phyloP scores from a whole-genome alignment of 108 stramenopile species.

The Asterionellopsis glacialis region DNA sequence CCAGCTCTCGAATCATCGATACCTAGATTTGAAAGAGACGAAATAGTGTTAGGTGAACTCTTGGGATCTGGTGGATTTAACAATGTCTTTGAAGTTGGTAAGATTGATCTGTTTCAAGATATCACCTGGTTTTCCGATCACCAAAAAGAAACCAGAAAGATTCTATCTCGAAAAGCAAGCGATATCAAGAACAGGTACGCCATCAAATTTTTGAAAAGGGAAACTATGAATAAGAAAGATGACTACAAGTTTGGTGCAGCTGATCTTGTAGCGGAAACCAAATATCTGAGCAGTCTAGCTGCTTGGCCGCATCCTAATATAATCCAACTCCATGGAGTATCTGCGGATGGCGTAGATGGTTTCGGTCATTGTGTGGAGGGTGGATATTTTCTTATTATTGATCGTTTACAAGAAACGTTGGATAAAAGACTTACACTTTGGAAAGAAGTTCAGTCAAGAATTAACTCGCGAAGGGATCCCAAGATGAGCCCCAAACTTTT shows the following conservation, averaged over 20 bases:
- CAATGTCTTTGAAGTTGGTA: conserved; percentile 58
- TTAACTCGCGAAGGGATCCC: too few relatives aligned
- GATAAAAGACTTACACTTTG: conserved; percentile 60
- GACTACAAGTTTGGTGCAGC: conserved; percentile 60
- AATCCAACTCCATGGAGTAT: conserved; percentile 67
- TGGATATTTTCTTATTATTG: conserved; percentile 69
- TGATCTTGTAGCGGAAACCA: conserved; percentile 59
- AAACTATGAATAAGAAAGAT: conserved; percentile 39
- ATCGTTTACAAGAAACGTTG: conserved; percentile 66
- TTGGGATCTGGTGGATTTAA: conserved; percentile 82
- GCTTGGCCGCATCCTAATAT: conserved; percentile 46
- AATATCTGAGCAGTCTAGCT: conserved; percentile 36
- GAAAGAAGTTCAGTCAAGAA: conserved; percentile 24
- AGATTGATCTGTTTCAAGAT: conserved; percentile 33
- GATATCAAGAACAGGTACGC: conserved; percentile 46
- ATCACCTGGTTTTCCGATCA: conserved; percentile 33
- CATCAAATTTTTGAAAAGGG: conserved; percentile 64
- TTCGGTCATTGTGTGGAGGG: conserved; percentile 40
- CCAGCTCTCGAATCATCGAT: conserved; percentile 53
- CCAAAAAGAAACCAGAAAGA: conserved; percentile 41
- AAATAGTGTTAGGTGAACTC: conserved; percentile 58
- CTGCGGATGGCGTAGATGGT: conserved; percentile 61
- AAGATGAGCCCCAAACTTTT: background rate
- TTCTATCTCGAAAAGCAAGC: conserved; percentile 33
- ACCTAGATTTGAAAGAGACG: conserved; percentile 54